Conservation (phyloP, 352 stramenopile genomes). For the Phytopythium chamaehyphon region DNA sequence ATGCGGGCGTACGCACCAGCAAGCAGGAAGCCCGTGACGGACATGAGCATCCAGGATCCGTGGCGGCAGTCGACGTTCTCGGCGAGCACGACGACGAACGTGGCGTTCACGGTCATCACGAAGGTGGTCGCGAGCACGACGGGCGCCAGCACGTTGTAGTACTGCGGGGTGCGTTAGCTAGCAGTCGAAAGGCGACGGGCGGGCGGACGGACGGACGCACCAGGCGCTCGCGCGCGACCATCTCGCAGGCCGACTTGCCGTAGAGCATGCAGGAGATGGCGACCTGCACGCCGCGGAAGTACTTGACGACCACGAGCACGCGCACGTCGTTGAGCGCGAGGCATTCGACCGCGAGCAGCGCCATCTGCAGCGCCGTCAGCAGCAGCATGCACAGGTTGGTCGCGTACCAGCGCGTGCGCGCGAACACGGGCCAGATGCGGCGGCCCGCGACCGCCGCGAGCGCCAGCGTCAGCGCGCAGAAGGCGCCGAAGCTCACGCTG, state of each 20-base stretch:
- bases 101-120: conserved; percentile 48
- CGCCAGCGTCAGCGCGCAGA: conserved; percentile 49
- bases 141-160: conserved; percentile 47
- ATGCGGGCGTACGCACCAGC: conserved; percentile 26
- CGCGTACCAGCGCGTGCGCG: conserved; percentile 49
- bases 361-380: conserved; percentile 60
- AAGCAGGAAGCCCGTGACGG: conserved; percentile 47
- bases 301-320: conserved; percentile 66
- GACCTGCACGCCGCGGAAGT: conserved; percentile 64
- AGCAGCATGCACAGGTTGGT: conserved; percentile 59
- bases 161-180: conserved; percentile 10
- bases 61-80: conserved; percentile 65
- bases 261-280: conserved; percentile 67
- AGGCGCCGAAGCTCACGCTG: conserved; percentile 53
- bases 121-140: conserved; percentile 44
- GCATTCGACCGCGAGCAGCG: conserved; percentile 59
- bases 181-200: too few relatives aligned
- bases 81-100: conserved; percentile 35
- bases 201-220: conserved; percentile 21
- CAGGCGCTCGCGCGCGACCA: conserved; percentile 39
- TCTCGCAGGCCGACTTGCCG: conserved; percentile 58
- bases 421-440: conserved; percentile 55
- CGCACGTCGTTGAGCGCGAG: conserved; percentile 51
- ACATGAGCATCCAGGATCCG: conserved; percentile 69
- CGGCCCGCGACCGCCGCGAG: conserved; percentile 36